These are phyloP conservation scores for Xylaria sp. DNA, from an alignment of 2,329 filamentous ascomycete species.

Conservation along the genomic window DNA sequence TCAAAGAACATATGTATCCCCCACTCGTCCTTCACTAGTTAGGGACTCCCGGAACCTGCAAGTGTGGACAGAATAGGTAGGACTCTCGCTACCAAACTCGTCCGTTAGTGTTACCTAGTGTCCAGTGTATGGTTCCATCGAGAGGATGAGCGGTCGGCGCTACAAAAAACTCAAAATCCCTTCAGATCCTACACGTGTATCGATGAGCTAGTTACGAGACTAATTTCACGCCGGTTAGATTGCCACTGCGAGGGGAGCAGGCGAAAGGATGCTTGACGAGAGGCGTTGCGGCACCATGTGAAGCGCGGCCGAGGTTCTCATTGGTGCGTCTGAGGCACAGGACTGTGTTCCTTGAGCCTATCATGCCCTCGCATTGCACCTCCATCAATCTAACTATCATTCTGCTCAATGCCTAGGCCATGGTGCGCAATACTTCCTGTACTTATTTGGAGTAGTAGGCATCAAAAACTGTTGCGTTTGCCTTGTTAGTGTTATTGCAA, in stretches of 20 bases:
- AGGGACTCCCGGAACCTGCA: neutral
- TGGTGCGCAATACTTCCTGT: neutral
- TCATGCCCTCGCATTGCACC: conserved; percentile 10
- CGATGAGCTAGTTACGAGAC: conserved; percentile 5
- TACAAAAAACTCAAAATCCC: neutral
- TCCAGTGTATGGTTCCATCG: neutral
- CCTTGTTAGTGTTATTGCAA: neutral
- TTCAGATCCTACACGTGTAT: conserved; percentile 1
- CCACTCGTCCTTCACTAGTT: conserved; percentile 9
- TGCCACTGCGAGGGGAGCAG: neutral
- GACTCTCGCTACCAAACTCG: conserved; percentile 10
- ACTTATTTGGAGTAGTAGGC: neutral
- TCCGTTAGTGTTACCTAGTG: conserved; percentile 12
- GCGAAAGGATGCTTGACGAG: conserved; percentile 9
- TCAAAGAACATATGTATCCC: conserved; percentile 1
- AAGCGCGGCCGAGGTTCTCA: conserved; percentile 13
- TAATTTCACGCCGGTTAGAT: conserved; percentile 3
- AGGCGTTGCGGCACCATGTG: conserved; percentile 22
- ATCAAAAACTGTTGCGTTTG: neutral
- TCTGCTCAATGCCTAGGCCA: neutral
- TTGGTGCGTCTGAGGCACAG: conserved; percentile 15
- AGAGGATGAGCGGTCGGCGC: conserved; percentile 5
- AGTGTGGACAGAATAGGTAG: neutral
- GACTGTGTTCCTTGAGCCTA: conserved; percentile 6
- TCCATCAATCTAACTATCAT: conserved; percentile 12